Evolutionary conservation across 768 basidiomycete species (phyloP).

Genomic region (Boletus reticulatus): DNA sequence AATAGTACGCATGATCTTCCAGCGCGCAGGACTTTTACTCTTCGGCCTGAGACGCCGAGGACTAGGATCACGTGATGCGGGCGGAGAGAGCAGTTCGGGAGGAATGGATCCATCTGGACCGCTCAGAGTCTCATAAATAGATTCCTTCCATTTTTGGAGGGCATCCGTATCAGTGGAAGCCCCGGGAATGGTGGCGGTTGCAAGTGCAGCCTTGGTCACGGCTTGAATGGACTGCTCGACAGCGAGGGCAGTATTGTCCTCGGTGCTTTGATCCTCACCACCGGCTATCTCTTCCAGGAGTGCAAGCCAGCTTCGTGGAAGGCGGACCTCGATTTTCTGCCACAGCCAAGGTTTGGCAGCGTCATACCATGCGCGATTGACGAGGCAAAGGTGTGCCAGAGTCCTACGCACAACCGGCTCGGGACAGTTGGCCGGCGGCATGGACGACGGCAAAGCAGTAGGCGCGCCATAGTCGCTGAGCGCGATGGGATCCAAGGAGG

Average conservation of each 20-base stretch:
- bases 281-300: constrained; percentile 78
- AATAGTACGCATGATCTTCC: constrained; percentile 79
- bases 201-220: constrained; percentile 61
- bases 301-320: constrained; percentile 82
- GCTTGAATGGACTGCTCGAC: constrained; percentile 68
- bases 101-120: constrained; percentile 71
- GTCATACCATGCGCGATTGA: constrained; percentile 73
- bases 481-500: constrained; percentile 72
- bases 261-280: constrained; percentile 50
- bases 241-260: constrained; percentile 57
- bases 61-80: constrained; percentile 80
- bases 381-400: constrained; percentile 69
- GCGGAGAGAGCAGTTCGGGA: constrained; percentile 73
- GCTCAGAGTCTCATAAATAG: constrained; percentile 54
- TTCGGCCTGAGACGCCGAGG: constrained; percentile 72
- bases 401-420: constrained; percentile 65
- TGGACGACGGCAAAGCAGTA: constrained; percentile 67
- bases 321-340: constrained; percentile 77
- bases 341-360: constrained; percentile 90
- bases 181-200: constrained; percentile 38
- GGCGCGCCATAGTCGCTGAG: constrained; percentile 44
- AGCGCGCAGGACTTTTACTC: constrained; percentile 79
- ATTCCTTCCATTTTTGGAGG: constrained; percentile 54
- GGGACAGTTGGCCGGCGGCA: constrained; percentile 67
- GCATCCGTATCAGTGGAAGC: constrained; percentile 38